Evolutionary conservation across 176 grass and related monocot genomes (phyloP).

Genomic region (Oropetium thomaeum): DNA sequence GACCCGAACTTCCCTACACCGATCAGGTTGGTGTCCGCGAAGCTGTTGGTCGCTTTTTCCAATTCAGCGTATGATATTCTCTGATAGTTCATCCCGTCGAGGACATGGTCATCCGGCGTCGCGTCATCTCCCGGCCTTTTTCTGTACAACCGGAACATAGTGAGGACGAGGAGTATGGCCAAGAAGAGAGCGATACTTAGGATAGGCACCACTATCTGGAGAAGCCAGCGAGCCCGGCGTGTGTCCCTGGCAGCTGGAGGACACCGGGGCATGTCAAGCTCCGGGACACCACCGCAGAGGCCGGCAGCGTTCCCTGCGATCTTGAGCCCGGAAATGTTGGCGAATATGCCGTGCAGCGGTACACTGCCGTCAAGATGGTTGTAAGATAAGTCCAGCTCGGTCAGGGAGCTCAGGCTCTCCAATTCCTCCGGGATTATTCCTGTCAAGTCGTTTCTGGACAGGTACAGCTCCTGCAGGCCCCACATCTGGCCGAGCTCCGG

Average conservation of each 20-base stretch:
- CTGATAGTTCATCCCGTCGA: not conserved
- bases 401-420: not conserved
- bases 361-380: constrained; percentile 34
- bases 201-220: too few species aligned
- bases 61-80: constrained; percentile 36
- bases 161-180: too few species aligned
- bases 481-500: constrained; percentile 32
- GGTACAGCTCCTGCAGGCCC: constrained; percentile 25
- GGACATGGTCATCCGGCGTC: too few species aligned
- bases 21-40: constrained; percentile 27
- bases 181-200: too few species aligned
- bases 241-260: too few species aligned
- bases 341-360: constrained; percentile 23
- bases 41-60: constrained; percentile 24
- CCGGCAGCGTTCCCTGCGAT: constrained; percentile 23
- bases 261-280: too few species aligned
- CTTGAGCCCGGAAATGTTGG: constrained; percentile 25
- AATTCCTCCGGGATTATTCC: constrained; percentile 7
- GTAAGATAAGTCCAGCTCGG: constrained; percentile 33
- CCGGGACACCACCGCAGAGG: constrained; percentile 45
- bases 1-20: constrained; percentile 43
- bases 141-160: too few species aligned
- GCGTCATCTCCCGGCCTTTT: too few species aligned
- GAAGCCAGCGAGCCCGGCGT: too few species aligned
- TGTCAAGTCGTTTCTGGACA: constrained; percentile 35